Evolutionary conservation across 1,139 yeast species (phyloP).

Genomic region (Suhomyces yuchorum): DNA sequence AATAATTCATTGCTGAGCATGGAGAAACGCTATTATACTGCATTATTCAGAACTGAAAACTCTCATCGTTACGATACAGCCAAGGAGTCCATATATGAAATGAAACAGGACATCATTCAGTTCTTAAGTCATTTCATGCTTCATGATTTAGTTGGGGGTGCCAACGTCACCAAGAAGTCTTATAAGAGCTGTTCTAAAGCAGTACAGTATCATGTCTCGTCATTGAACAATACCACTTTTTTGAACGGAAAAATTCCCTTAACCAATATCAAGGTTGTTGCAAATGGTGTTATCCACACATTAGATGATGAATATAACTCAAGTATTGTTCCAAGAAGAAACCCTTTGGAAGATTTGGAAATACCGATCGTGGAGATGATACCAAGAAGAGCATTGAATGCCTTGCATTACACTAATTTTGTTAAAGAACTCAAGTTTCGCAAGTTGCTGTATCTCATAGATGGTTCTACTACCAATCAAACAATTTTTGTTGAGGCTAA

Average conservation of each 20-base stretch:
- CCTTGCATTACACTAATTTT: conserved; percentile 65
- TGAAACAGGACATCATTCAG: conserved; percentile 30
- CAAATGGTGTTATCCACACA: conserved; percentile 66
- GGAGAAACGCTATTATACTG: conserved; percentile 34
- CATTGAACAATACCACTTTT: conserved; percentile 10
- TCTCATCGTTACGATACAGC: conserved; percentile 28
- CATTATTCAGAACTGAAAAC: conserved; percentile 27
- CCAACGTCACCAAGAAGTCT: conserved; percentile 30
- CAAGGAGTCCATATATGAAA: conserved; percentile 36
- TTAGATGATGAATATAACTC: conserved; percentile 31
- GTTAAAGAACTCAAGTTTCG: conserved; percentile 72
- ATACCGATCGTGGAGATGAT: conserved; percentile 47
- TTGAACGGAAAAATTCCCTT: conserved; percentile 24
- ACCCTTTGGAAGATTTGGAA: conserved; percentile 34
- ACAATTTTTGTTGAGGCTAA: conserved; percentile 57
- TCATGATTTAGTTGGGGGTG: conserved; percentile 32
- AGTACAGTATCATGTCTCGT: conserved; percentile 13
- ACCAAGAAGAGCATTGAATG: conserved; percentile 74
- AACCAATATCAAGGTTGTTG: conserved; percentile 46
- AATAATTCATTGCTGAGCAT: conserved; percentile 29
- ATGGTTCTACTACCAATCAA: conserved; percentile 52
- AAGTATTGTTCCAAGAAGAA: conserved; percentile 15
- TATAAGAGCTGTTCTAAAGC: conserved; percentile 5
- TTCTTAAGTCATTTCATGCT: conserved; percentile 34
- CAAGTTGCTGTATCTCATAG: conserved; percentile 57